These are phyloP conservation scores for Aspergillus floridensis DNA, from an alignment of 2,329 filamentous ascomycete genomes.

Conservation along the genomic window DNA sequence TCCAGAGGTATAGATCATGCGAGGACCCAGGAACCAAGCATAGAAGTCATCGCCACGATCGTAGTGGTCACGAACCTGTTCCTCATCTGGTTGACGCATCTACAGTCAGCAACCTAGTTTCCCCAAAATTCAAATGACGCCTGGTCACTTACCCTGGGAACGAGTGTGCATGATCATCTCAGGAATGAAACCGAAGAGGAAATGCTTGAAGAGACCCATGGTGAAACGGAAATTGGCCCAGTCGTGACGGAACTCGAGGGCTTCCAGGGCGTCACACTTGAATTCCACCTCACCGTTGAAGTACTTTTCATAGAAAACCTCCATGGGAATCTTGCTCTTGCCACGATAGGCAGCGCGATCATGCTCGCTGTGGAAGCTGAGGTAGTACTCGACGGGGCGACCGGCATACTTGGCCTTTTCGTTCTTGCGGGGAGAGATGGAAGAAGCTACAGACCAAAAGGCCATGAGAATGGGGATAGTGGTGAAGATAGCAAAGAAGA, in stretches of 20 bases:
- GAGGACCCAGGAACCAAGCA: slow-evolving; percentile 94
- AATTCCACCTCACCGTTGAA: slow-evolving; percentile 93
- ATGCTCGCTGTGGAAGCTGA: slow-evolving; percentile 47
- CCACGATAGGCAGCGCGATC: slow-evolving; percentile 48
- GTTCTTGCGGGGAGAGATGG: slow-evolving; percentile 82
- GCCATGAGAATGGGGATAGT: slow-evolving; percentile 72
- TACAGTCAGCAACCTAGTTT: not conserved
- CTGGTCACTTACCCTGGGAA: slow-evolving; percentile 63
- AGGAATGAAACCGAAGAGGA: slow-evolving; percentile 81
- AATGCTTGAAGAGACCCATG: slow-evolving; percentile 77
- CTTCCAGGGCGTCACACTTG: slow-evolving; percentile 87
- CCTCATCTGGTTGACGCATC: slow-evolving; percentile 66
- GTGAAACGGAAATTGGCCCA: slow-evolving; percentile 97
- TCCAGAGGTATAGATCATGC: slow-evolving; percentile 98
- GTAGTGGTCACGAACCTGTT: slow-evolving; percentile 96
- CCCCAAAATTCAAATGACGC: not conserved
- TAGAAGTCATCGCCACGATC: slow-evolving; percentile 98
- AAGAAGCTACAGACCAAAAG: slow-evolving; percentile 79
- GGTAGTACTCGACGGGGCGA: slow-evolving; percentile 85
- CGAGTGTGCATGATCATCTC: slow-evolving; percentile 91
- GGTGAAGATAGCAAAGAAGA: slow-evolving; percentile 81
- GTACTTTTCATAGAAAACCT: slow-evolving; percentile 98
- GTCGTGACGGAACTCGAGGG: slow-evolving; percentile 91
- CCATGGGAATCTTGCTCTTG: slow-evolving; percentile 53
- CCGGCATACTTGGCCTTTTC: slow-evolving; percentile 87